Conservation (phyloP, 148 eudicot genomes). For the Hydrangea macrophylla region DNA sequence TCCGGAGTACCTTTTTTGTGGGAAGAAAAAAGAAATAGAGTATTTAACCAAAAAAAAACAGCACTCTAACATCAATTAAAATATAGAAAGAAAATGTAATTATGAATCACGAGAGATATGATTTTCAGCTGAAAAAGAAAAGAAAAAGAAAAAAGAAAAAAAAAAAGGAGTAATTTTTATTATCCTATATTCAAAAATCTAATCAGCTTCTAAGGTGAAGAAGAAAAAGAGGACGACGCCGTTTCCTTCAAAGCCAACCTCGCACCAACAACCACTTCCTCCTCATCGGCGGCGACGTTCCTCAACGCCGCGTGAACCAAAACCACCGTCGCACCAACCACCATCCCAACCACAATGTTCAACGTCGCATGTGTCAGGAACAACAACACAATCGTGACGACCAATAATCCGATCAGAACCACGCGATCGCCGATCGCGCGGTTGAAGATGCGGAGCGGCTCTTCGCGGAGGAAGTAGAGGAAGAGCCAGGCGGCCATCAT, state of each 20-base stretch:
- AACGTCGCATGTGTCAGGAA: slow-evolving; percentile 36
- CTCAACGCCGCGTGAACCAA: slow-evolving; percentile 32
- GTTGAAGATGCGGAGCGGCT: slow-evolving; percentile 28
- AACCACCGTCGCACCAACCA: slow-evolving; percentile 26
- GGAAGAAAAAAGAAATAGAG: too few relatives aligned
- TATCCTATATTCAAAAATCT: too few relatives aligned
- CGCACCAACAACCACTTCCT: slow-evolving; percentile 17
- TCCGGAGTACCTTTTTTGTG: too few relatives aligned
- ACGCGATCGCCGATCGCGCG: slow-evolving; percentile 31
- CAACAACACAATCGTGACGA: slow-evolving; percentile 38
- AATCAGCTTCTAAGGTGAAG: too few relatives aligned
- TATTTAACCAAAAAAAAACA: too few relatives aligned
- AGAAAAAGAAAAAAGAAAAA: too few relatives aligned
- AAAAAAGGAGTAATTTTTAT: too few relatives aligned
- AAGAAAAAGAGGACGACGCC: slow-evolving; percentile 37
- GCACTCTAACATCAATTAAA: too few relatives aligned
- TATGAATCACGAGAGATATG: too few relatives aligned
- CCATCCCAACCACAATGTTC: slow-evolving; percentile 38
- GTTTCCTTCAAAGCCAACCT: slow-evolving; percentile 40
- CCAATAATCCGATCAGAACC: slow-evolving; percentile 26
- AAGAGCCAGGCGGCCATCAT: slow-evolving; percentile 49
- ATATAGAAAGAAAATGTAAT: too few relatives aligned
- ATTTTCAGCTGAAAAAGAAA: too few relatives aligned
- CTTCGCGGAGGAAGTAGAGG: slow-evolving; percentile 60
- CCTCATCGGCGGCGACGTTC: slow-evolving; percentile 27